Evolutionary conservation across 129 eudicot species (phyloP), one percentile per base, ranked within the genome.

Genomic region (Artemisia argyi): DNA sequence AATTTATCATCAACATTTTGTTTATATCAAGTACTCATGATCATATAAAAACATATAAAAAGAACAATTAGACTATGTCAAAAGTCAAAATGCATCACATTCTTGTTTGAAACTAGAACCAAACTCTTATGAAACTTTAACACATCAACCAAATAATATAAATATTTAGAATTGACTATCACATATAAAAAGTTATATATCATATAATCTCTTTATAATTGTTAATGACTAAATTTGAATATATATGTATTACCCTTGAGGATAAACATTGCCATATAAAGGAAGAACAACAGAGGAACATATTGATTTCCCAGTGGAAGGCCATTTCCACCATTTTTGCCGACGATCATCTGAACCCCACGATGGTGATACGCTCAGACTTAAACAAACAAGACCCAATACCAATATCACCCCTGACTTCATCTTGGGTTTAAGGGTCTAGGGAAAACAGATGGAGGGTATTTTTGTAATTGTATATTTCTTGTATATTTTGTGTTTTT

Each of bases 241-340:
- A 22, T 22, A 22, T 22, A 18, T 2, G 16, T 26, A 9, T 17
- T 90, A 93, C 98, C 98, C 98, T 76, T 76, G 72, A 10, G 98
- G 98, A 78, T 89, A 93, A 78, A 93, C 97, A 73, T 93, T 86
- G 75, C 97, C 98, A 67, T 93, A 80, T 7, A 93, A 30, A 44
- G 98, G 96, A 28, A 93, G 81, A 24, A 89, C 80, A 24, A 87
- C 79, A 58, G 97, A 87, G 0, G 91, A 83, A 47, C 87, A 77
- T 7, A 68, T 73, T 8, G 83, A 74, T 8, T 78, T 73, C 17
- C 86, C 84, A 6, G 82, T 50, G 6, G 80, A 78, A 76, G 77
- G 72, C 86, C 84, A 83, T 73, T 82, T 85, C 82, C 97, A 79
- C 91, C 89, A 85, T 39, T 66, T 87, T 58, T 72, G 87, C 24